Evolutionary conservation across 805 yeast species (phyloP), one percentile per base, ranked within the genome.

Genomic region (Metschnikowia picachoensis): DNA sequence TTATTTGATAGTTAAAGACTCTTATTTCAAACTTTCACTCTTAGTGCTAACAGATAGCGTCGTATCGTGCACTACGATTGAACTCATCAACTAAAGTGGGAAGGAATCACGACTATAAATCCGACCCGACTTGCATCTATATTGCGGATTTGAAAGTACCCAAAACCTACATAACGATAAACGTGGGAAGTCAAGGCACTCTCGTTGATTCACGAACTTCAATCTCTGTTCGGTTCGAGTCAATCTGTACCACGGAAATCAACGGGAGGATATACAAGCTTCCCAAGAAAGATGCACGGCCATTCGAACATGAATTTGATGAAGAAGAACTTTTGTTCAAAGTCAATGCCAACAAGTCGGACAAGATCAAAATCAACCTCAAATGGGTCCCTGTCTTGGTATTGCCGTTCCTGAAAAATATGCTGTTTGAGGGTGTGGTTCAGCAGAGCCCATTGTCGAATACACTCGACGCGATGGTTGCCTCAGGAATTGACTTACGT

Each of bases 121-220:
- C 34, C 2, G 51, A 52, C 38, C 50, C 55, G 3, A 27, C 53
- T 15, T 61, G 64, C 38, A 52, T 64, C 39, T 47, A 60, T 35
- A 58, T 67, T 39, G 56, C 59, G 27, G 65, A 67, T 40, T 52
- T 59, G 17, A 56, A 59, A 38, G 68, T 65, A 11, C 66, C 72
- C 8, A 58, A 68, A 41, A 57, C 57, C 14, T 68, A 66, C 48
- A 49, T 67, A 14, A 57, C 59, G 35, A 13, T 68, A 8, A 29
- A 41, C 6, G 44, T 55, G 8, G 53, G 49, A 2, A 30, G 32
- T 9, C 30, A 28, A 0, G 33, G 35, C 3, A 11, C 44, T 6
- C 41, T 41, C 13, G 31, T 35, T 9, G 39, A 34, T 4, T 31
- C 33, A 11, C 47, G 40, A 12, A 59, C 66, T 1, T 56, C 59